Evolutionary conservation across 2,329 filamentous ascomycete genomes (phyloP), one percentile per base, ranked within the genome.

Genomic region (Talaromyces sp.): DNA sequence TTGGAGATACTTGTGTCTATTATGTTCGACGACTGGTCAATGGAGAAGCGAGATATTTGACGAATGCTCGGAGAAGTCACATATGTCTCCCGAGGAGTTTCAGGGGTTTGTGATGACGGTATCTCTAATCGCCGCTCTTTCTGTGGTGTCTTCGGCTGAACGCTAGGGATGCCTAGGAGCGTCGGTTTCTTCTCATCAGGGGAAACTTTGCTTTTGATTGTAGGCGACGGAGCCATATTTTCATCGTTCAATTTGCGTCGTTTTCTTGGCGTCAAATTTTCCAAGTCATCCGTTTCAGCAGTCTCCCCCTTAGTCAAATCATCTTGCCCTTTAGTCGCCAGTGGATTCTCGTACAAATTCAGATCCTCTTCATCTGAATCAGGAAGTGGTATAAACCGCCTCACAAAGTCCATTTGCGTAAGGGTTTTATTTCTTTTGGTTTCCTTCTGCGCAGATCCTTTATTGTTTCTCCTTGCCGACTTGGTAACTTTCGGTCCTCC

Each of bases 391-490:
- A 77, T 68, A 52, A 73, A 75, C 4, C 74, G 75, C 39, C 72
- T 72, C 39, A 79, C 77, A 68, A 77, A 79, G 62, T 78, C 73
- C 77, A 79, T 79, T 67, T 79, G 78, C 2, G 78, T 79, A n/a
- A 79, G 70, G 0, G 77, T 79, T 52, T 79, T 78, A 61, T 78
- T 70, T 19, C 69, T 68, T 56, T 73, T 70, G 19, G 69, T 68
- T 47, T 68, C 60, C 35, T 59, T 59, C 9, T n/a, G 31, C 19
- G 56, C 27, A 2, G 11, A n/a, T 5, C n/a, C 35, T 45, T 45
- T 66, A 31, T 70, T 66, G 17, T 71, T 73, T 68, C 33, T 65
- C 67, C 58, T 73, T 73, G 13, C 68, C 25, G 68, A 70, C 11
- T 68, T 68, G 11, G 63, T 70, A 39, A 68, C 72, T 31, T 68